phyloP scores from a whole-genome alignment of 2,329 filamentous ascomycete genomes.

The Cordyceps fumosorosea region DNA sequence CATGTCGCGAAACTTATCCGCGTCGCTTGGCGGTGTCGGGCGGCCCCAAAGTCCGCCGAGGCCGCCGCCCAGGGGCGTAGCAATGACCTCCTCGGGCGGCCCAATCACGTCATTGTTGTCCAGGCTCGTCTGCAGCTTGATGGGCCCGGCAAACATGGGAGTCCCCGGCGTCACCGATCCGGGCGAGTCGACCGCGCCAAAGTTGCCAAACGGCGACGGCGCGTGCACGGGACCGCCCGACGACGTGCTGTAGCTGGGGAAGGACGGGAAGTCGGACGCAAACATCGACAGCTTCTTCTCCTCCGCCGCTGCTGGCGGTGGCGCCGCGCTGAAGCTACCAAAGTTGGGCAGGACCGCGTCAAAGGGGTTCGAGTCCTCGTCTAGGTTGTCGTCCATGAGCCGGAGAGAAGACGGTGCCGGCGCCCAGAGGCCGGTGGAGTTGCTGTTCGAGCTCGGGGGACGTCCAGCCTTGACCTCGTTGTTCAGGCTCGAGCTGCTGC shows the following conservation, averaged over 20 bases:
- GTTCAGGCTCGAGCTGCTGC: conserved; percentile 18
- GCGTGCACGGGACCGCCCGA: conserved; percentile 5
- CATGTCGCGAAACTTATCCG: conserved; percentile 39
- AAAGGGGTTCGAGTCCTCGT: conserved; percentile 4
- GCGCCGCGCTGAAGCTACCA: conserved; percentile 1
- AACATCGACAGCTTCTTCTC: not conserved
- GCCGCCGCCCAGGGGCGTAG: conserved; percentile 31
- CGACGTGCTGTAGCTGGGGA: conserved; percentile 1
- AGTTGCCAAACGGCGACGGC: conserved; percentile 2
- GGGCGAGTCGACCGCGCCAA: not conserved
- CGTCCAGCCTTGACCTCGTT: conserved; percentile 1
- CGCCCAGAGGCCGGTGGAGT: conserved; percentile 7
- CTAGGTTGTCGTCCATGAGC: conserved; percentile 10
- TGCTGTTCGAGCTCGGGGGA: conserved; percentile 17
- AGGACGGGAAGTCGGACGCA: not conserved
- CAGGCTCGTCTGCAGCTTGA: conserved; percentile 28
- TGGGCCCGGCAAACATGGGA: conserved; percentile 28
- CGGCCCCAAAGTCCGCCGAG: conserved; percentile 39
- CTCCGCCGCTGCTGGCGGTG: not conserved
- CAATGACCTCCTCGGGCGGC: conserved; percentile 23
- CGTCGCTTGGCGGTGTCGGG: conserved; percentile 37
- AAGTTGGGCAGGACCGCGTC: conserved; percentile 8
- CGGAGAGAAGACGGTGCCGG: conserved; percentile 11
- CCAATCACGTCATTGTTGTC: conserved; percentile 22
- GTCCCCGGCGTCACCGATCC: not conserved